Evolutionary conservation across 2,329 filamentous ascomycete species (phyloP).

Genomic region (Blumeria graminis): DNA sequence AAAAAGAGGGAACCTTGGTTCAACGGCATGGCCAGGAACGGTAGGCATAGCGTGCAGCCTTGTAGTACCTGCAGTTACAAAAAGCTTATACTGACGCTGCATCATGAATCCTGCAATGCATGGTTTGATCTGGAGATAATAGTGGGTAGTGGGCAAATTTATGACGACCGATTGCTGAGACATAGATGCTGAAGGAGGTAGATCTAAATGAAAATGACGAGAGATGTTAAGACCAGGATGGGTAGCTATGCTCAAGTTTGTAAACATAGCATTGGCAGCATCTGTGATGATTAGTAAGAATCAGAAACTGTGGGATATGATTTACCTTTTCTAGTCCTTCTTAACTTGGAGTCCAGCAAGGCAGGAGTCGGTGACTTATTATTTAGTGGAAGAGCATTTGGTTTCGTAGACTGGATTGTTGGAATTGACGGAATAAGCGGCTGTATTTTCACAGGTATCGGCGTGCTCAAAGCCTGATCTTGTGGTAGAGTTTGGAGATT

Average conservation of each 20-base stretch:
- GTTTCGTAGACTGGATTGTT: constrained; percentile 8
- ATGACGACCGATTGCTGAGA: constrained; percentile 51
- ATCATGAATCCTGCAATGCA: constrained; percentile 37
- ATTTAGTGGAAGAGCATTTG: not conserved
- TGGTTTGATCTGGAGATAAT: constrained; percentile 46
- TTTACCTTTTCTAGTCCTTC: constrained; percentile 24
- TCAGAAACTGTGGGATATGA: not conserved
- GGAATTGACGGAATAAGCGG: constrained; percentile 6
- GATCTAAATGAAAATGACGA: constrained; percentile 34
- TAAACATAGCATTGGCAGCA: constrained; percentile 37
- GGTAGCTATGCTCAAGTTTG: constrained; percentile 38
- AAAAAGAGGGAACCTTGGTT: constrained; percentile 40
- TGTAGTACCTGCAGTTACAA: constrained; percentile 44
- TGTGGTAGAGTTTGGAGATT: not conserved
- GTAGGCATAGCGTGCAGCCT: constrained; percentile 24
- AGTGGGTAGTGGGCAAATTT: constrained; percentile 40
- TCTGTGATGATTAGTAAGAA: constrained; percentile 18
- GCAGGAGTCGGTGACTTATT: constrained; percentile 9
- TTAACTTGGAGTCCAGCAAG: constrained; percentile 19
- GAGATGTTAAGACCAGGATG: constrained; percentile 41
- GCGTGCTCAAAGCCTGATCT: not conserved
- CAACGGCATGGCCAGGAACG: constrained; percentile 28
- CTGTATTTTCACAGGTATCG: constrained; percentile 7
- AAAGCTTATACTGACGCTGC: constrained; percentile 50
- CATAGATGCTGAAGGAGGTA: constrained; percentile 40